Evolutionary conservation across 2,329 filamentous ascomycete genomes (phyloP), one percentile per base, ranked within the genome.

Genomic region (Claviceps spartinae): DNA sequence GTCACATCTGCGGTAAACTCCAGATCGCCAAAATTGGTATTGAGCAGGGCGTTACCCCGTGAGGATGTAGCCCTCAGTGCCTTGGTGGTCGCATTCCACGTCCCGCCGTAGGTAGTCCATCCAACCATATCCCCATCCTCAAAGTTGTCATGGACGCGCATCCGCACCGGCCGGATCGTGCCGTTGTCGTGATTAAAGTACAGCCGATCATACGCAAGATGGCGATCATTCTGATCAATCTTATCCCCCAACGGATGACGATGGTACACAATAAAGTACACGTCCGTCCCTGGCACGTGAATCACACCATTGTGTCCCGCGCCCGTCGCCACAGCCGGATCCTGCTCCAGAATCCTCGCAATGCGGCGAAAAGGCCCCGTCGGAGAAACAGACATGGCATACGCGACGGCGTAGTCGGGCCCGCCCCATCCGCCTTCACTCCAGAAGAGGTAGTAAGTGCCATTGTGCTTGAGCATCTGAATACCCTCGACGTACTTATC

Each of bases 191-290:
- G 62, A 53, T 71, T 66, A 55, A 76, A 75, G 54, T 69, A 64
- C 65, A 76, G 71, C 16, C 71, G 67, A 57, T 76, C 73, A 49
- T 75, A 74, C 37, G 71, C 71, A 2, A 71, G 60, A 16, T 70
- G 67, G 2, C 73, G 70, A 58, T 75, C 69, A 54, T 76, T 72
- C 37, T 67, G 67, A 51, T 68, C 50, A n/a, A 54, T 66, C 1
- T 64, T 67, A 47, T 74, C 70, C 54, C 68, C 67, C 2, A 73
- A 64, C 7, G 67, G 69, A 36, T 60, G 60, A 1, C 72, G 72
- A 57, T 75, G 73, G 53, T 74, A 75, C 0, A 67, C 66, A 14
- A 75, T 73, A 58, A 71, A 72, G 67, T 70, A 74, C 26, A 71
- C 66, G 55, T 74, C 71, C 2, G 71, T 71, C 0, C 65, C 66